A percentile compares a stretch with the other conserved stretches of the same genome.
phyloP scores from a whole-genome alignment of 2,329 filamentous ascomycete species.

The Botryotinia convoluta region DNA sequence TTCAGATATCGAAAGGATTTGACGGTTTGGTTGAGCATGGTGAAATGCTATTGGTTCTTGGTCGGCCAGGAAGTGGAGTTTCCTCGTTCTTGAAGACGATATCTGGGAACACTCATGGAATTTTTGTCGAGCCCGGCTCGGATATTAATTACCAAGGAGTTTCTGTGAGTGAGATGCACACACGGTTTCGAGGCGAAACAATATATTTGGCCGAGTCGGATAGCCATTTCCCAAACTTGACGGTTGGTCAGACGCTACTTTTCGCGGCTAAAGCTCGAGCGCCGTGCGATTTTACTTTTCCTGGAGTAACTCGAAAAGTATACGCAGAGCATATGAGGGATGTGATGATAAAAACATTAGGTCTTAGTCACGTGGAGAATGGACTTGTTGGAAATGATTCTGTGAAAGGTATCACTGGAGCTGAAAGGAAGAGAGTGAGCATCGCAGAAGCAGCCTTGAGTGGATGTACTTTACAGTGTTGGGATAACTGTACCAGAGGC shows the following conservation, averaged over 20 bases:
- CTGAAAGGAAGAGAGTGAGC: constrained; percentile 75
- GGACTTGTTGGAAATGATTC: constrained; percentile 71
- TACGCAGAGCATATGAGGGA: constrained; percentile 43
- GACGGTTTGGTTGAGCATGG: constrained; percentile 61
- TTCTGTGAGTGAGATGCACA: constrained; percentile 50
- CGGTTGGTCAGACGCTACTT: constrained; percentile 68
- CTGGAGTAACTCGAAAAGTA: constrained; percentile 57
- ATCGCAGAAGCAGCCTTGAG: constrained; percentile 76
- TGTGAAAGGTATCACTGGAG: constrained; percentile 72
- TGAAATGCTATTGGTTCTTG: constrained; percentile 66
- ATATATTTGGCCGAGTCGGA: constrained; percentile 75
- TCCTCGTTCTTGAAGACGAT: constrained; percentile 62
- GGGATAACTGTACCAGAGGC: constrained; percentile 75
- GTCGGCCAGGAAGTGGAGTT: constrained; percentile 60
- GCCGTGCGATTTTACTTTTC: constrained; percentile 55
- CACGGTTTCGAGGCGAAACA: constrained; percentile 56
- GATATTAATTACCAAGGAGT: constrained; percentile 62
- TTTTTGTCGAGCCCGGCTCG: constrained; percentile 51
- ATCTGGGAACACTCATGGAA: constrained; percentile 51
- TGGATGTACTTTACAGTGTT: constrained; percentile 66
- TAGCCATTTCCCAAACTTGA: constrained; percentile 71
- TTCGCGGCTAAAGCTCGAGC: constrained; percentile 70
- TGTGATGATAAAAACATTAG: constrained; percentile 68
- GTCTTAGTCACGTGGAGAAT: constrained; percentile 66
- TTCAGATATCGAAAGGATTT: constrained; percentile 57